These are phyloP conservation scores for Hyaloscypha bicolor DNA, from an alignment of 495 filamentous ascomycete species.

Conservation along the genomic window DNA sequence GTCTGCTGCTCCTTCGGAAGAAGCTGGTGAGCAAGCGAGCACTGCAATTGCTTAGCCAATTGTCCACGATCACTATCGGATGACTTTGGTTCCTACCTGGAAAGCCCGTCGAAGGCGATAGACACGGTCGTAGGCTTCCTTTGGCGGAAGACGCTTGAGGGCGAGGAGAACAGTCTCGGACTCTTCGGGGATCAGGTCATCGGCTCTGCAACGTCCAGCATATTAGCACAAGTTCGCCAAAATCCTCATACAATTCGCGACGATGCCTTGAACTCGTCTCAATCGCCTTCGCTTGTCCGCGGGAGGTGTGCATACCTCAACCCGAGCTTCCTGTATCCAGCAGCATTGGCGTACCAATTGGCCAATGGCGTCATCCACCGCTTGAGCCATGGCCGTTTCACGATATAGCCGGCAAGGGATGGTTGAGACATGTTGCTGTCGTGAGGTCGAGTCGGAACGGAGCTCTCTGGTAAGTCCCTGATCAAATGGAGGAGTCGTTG, in stretches of 20 bases:
- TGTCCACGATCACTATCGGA: background rate
- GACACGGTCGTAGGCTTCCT: slow-evolving; percentile 94
- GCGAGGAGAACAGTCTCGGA: slow-evolving; percentile 81
- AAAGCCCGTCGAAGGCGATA: slow-evolving; percentile 94
- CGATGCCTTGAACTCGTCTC: background rate
- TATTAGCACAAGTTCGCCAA: slow-evolving; percentile 18
- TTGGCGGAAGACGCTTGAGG: slow-evolving; percentile 84
- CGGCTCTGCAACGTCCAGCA: slow-evolving; percentile 60
- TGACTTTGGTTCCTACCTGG: slow-evolving; percentile 60
- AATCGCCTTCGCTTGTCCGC: background rate
- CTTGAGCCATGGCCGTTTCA: slow-evolving; percentile 82
- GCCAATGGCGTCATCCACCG: slow-evolving; percentile 76
- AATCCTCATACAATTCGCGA: background rate
- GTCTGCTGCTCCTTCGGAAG: slow-evolving; percentile 74
- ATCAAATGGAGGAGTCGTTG: slow-evolving; percentile 4
- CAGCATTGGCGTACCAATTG: slow-evolving; percentile 79
- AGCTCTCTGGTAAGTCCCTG: slow-evolving; percentile 15
- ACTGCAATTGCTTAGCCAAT: slow-evolving; percentile 48
- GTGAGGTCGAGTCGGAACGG: slow-evolving; percentile 19
- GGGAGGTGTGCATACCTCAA: slow-evolving; percentile 64
- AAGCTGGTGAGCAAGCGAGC: slow-evolving; percentile 76
- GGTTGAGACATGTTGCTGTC: slow-evolving; percentile 69
- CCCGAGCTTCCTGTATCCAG: slow-evolving; percentile 92
- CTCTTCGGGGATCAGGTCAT: slow-evolving; percentile 93
- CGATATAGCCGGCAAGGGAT: slow-evolving; percentile 68